Conservation (phyloP, 768 basidiomycete genomes). For the Lentinula sp. region DNA sequence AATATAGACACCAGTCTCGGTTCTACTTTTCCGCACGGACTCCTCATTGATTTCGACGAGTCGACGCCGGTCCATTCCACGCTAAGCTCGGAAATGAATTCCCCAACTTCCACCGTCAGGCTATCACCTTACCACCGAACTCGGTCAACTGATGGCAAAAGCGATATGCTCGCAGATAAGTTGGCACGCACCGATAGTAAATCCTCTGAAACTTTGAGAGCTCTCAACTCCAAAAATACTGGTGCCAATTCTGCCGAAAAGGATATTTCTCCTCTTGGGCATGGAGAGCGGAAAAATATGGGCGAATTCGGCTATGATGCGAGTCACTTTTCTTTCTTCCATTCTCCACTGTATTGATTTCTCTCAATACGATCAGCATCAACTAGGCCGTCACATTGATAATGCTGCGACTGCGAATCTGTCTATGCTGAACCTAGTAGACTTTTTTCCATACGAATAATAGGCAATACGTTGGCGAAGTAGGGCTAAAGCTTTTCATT, state of each 20-base stretch:
- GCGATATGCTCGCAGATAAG: background rate
- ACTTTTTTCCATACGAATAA: background rate
- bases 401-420: background rate
- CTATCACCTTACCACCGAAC: background rate
- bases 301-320: background rate
- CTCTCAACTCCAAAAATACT: background rate
- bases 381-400: background rate
- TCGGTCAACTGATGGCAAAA: background rate
- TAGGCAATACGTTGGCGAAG: too few relatives aligned
- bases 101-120: background rate
- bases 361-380: too few relatives aligned
- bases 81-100: background rate
- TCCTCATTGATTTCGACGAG: constrained; percentile 53
- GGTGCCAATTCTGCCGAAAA: background rate
- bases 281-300: background rate
- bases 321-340: background rate
- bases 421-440: constrained; percentile 34
- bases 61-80: constrained; percentile 17
- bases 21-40: constrained; percentile 36
- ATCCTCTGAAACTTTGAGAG: background rate
- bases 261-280: background rate
- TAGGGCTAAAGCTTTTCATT: too few relatives aligned
- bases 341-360: background rate
- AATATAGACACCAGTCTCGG: background rate
- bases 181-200: background rate